Evolutionary conservation across 495 filamentous ascomycete species (phyloP).

Genomic region (Aspergillus hancockii): DNA sequence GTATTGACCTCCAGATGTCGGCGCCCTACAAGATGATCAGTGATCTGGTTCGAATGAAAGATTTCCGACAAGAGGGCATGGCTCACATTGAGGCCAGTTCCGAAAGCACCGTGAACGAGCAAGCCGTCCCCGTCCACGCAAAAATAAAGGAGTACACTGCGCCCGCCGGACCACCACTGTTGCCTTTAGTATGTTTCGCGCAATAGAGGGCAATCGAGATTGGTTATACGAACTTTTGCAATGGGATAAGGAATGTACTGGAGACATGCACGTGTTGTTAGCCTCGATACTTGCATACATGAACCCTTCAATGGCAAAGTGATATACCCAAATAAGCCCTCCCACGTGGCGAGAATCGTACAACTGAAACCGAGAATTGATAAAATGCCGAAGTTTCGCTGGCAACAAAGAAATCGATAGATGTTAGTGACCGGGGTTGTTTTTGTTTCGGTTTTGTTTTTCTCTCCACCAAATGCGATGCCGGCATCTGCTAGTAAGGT

Average conservation of each 20-base stretch:
- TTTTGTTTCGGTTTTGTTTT: neutral
- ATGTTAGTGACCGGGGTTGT: neutral
- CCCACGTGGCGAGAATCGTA: constrained; percentile 53
- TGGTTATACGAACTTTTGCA: constrained; percentile 29
- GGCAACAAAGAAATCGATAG: neutral
- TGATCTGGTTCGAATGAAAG: neutral
- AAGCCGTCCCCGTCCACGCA: constrained; percentile 41
- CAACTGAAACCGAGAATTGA: constrained; percentile 52
- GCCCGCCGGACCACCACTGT: constrained; percentile 51
- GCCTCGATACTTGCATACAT: neutral
- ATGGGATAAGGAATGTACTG: constrained; percentile 35
- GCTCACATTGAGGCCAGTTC: constrained; percentile 38
- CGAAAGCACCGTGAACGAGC: constrained; percentile 32
- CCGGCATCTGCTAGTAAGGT: neutral
- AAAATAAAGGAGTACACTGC: constrained; percentile 53
- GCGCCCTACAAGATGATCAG: constrained; percentile 26
- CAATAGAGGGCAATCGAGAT: neutral
- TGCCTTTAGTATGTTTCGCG: neutral
- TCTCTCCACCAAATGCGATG: neutral
- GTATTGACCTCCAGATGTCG: constrained; percentile 51
- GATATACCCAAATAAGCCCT: constrained; percentile 40
- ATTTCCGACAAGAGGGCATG: neutral
- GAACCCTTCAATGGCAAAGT: neutral
- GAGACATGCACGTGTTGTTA: neutral
- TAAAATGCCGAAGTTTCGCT: constrained; percentile 51